phyloP scores from a whole-genome alignment of 257 asterid species.

The Verbascum thapsus region DNA sequence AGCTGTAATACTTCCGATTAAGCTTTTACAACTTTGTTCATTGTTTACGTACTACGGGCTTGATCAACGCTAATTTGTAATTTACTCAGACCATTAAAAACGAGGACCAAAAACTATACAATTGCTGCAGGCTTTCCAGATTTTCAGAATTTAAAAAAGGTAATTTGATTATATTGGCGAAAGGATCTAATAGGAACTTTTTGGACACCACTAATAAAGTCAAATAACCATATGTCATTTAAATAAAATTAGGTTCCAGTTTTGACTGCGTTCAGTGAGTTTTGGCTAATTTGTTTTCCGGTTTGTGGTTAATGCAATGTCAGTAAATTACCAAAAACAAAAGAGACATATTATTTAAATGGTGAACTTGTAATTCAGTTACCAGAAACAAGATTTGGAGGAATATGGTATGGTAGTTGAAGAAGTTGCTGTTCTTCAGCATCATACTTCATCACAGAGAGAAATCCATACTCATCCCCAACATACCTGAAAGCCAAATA shows the following conservation, averaged over 20 bases:
- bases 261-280: too few relatives aligned
- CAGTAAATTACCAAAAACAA: too few relatives aligned
- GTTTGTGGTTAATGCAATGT: too few relatives aligned
- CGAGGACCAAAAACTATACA: conserved; percentile 4
- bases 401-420: conserved; percentile 73
- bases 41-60: conserved; percentile 10
- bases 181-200: conserved; percentile 18
- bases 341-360: conserved; percentile 24
- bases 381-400: conserved; percentile 90
- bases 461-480: conserved; percentile 92
- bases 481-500: conserved; percentile 56
- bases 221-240: conserved; percentile 21
- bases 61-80: background rate
- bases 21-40: conserved; percentile 23
- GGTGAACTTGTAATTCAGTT: conserved; percentile 37
- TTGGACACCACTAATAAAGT: conserved; percentile 18
- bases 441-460: conserved; percentile 83
- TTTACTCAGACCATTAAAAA: background rate
- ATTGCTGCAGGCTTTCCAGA: conserved; percentile 6
- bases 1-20: conserved; percentile 15
- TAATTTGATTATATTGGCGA: conserved; percentile 18
- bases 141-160: conserved; percentile 17
- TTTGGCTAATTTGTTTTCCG: too few relatives aligned
- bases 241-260: too few relatives aligned
- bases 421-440: conserved; percentile 56